Conservation (phyloP, 768 basidiomycete genomes). For the Cyathus striatus region DNA sequence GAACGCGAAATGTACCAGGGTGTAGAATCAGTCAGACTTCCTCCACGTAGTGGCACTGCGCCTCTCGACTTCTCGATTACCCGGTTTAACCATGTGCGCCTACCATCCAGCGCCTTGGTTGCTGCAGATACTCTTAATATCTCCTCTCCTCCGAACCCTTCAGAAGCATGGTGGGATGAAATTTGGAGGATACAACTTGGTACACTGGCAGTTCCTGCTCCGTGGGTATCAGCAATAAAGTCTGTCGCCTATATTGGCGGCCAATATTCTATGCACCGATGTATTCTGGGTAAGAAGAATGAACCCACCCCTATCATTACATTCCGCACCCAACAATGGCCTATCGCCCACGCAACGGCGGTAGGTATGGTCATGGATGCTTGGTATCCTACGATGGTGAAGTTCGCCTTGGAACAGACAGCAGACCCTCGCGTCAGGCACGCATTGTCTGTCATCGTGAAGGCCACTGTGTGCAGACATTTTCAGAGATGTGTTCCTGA, state of each 20-base stretch:
- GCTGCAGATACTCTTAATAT: slow-evolving; percentile 36
- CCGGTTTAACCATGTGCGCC: slow-evolving; percentile 45
- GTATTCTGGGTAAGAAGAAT: slow-evolving; percentile 36
- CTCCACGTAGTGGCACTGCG: slow-evolving; percentile 44
- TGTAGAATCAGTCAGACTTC: slow-evolving; percentile 43
- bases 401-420: slow-evolving; percentile 29
- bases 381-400: slow-evolving; percentile 35
- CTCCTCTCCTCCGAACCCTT: slow-evolving; percentile 30
- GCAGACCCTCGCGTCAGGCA: slow-evolving; percentile 45
- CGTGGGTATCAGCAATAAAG: slow-evolving; percentile 48
- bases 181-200: slow-evolving; percentile 53
- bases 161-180: slow-evolving; percentile 51
- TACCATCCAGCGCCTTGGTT: slow-evolving; percentile 46
- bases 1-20: slow-evolving; percentile 49
- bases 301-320: slow-evolving; percentile 47
- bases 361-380: slow-evolving; percentile 45
- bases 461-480: slow-evolving; percentile 50
- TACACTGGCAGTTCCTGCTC: slow-evolving; percentile 43
- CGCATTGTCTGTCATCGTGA: slow-evolving; percentile 50
- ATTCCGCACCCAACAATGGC: slow-evolving; percentile 64
- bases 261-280: slow-evolving; percentile 53
- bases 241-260: slow-evolving; percentile 49
- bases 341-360: slow-evolving; percentile 48
- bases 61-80: slow-evolving; percentile 58
- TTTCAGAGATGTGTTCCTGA: slow-evolving; percentile 45